Percentiles rank a stretch among this genome's conserved stretches.
Conservation (phyloP, 345 rosid genomes). For the Rhodamnia argentea region DNA sequence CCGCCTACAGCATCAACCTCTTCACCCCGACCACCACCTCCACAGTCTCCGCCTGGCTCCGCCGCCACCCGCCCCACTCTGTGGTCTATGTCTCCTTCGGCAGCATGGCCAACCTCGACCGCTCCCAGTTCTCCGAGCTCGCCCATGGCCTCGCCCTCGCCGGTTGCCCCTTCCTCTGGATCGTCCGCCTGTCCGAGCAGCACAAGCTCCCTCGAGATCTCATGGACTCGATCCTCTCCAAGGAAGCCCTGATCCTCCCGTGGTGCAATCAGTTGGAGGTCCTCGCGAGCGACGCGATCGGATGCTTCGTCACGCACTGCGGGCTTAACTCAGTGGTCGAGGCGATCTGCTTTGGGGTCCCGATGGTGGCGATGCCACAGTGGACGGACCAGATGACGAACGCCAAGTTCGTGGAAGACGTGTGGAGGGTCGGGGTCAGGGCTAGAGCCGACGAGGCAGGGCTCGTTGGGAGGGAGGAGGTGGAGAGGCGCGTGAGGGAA, state of each 20-base stretch:
- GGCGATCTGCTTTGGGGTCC: constrained; percentile 32
- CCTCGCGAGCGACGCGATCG: constrained; percentile 4
- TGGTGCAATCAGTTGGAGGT: constrained; percentile 18
- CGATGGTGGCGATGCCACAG: constrained; percentile 29
- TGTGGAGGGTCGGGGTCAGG: constrained; percentile 23
- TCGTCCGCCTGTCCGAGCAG: constrained; percentile 13
- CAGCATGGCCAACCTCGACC: constrained; percentile 3
- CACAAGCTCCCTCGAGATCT: constrained; percentile 14
- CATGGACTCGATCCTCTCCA: constrained; percentile 1
- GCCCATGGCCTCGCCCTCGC: constrained; percentile 4
- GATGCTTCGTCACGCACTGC: constrained; percentile 32
- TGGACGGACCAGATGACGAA: constrained; percentile 33
- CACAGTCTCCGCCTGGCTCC: neutral
- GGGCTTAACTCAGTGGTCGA: constrained; percentile 28
- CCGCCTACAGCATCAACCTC: constrained; percentile 12
- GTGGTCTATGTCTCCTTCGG: constrained; percentile 28
- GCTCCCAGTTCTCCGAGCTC: constrained; percentile 15
- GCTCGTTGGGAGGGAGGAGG: neutral
- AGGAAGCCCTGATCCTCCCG: constrained; percentile 11
- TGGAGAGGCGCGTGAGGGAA: neutral
- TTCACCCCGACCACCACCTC: neutral
- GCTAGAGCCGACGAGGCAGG: constrained; percentile 9
- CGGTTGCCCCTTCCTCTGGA: constrained; percentile 18
- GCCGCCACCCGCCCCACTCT: constrained; percentile 1
- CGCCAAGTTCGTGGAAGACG: constrained; percentile 20